These are phyloP conservation scores for Hypomyces perniciosus DNA, from an alignment of 2,329 filamentous ascomycete species.

Conservation along the genomic window DNA sequence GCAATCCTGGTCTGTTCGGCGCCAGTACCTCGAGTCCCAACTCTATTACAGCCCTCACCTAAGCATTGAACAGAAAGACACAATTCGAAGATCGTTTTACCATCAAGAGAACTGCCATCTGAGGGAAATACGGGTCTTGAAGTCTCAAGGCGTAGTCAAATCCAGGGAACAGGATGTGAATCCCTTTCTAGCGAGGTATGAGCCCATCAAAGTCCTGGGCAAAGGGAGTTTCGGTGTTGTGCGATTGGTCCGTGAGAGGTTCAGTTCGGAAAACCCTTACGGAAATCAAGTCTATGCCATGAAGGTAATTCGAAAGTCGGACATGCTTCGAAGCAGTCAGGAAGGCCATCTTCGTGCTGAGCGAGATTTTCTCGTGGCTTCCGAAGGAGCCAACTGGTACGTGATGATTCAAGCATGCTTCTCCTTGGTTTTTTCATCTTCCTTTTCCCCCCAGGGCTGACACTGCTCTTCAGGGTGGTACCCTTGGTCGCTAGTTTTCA, in stretches of 20 bases:
- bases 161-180: constrained; percentile 4
- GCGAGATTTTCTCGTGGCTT: constrained; percentile 82
- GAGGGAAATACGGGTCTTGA: constrained; percentile 65
- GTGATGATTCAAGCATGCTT: constrained; percentile 14
- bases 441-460: too few relatives aligned
- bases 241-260: constrained; percentile 68
- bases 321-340: constrained; percentile 86
- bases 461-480: constrained; percentile 57
- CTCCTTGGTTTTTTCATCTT: not conserved
- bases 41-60: constrained; percentile 51
- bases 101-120: constrained; percentile 67
- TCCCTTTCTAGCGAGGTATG: constrained; percentile 47
- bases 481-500: constrained; percentile 86
- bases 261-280: constrained; percentile 21
- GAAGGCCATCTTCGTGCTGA: constrained; percentile 90
- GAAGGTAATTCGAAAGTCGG: constrained; percentile 93
- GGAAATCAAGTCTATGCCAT: constrained; percentile 71
- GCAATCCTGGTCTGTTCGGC: constrained; percentile 24
- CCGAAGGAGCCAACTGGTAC: constrained; percentile 77
- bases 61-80: constrained; percentile 48
- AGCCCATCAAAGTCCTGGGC: constrained; percentile 74
- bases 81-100: constrained; percentile 53
- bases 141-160: constrained; percentile 45
- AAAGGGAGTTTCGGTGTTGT: constrained; percentile 96
- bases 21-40: constrained; percentile 36